Evolutionary conservation across 2,329 filamentous ascomycete species (phyloP), one percentile per base, ranked within the genome.

Genomic region (Byssoonygena ceratinophila): DNA sequence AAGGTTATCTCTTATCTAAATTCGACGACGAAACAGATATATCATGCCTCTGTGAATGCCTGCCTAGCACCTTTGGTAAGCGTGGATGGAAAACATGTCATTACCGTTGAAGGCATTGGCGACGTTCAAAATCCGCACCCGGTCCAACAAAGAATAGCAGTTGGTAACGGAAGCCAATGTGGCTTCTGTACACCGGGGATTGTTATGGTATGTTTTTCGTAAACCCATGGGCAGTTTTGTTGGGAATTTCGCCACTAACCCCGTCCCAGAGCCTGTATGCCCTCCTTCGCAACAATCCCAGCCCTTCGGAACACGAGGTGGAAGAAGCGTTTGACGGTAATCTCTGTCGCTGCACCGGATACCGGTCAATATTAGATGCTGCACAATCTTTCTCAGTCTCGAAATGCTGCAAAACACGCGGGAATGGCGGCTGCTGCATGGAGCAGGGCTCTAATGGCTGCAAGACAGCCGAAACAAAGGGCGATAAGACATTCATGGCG

Each of bases 291-390:
- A 97, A 97, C 63, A 85, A 90, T 59, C 76, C 82, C 3, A 76
- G 77, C 18, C 90, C 91, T 0, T 83, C 81, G 2, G 81, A 91
- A 62, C 80, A 87, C 59, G 87, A 94, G 27, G 78, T 97, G 31
- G 92, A 98, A 68, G 92, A 97, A 71, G 90, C 91, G 0, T 97
- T 97, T 62, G 92, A 98, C 67, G 92, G 92, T 0, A 98, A 98
- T 59, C 72, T 97, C 25, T 98, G 92, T 65, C 81, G 92, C 50
- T 98, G 92, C 69, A 98, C 92, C 0, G 92, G 92, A 4, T 98
- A 98, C 65, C 76, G 90, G 49, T 88, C 92, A 0, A 97, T 98
- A 52, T 73, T 97, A 1, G 91, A 97, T 66, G 91, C 91, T 5
- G 92, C 92, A 1, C 88, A 94, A 61, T 92, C 86, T 1, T 97